A percentile compares a stretch with the other conserved stretches of the same genome.
phyloP scores from a whole-genome alignment of 768 basidiomycete genomes.

The Polyporus arcularius region DNA sequence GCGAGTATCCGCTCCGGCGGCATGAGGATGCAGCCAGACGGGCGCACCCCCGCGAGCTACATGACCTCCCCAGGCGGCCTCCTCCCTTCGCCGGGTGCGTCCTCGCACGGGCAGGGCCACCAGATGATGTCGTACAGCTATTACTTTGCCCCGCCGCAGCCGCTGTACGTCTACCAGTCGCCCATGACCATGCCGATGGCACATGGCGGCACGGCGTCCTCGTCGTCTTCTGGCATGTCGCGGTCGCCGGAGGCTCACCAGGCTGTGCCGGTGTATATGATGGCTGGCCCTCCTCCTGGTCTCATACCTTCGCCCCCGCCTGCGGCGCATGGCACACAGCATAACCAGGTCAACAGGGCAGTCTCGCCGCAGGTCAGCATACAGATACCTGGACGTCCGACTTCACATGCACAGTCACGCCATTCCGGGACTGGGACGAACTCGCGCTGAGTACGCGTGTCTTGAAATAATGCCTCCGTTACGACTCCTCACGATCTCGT shows the following conservation, averaged over 20 bases:
- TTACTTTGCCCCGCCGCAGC: conserved; percentile 24
- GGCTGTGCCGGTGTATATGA: conserved; percentile 26
- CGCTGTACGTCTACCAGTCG: conserved; percentile 23
- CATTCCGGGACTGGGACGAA: not conserved
- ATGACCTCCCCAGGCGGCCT: conserved; percentile 15
- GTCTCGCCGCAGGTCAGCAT: conserved; percentile 2
- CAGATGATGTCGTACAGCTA: conserved; percentile 25
- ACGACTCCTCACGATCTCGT: no score
- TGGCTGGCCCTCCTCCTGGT: conserved; percentile 21
- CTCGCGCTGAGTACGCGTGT: not conserved
- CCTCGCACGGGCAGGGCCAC: conserved; percentile 23
- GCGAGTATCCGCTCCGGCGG: conserved; percentile 1
- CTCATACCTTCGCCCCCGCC: conserved; percentile 17
- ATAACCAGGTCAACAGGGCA: not conserved
- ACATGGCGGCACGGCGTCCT: not conserved
- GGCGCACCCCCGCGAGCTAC: conserved; percentile 15
- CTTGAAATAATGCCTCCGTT: no score
- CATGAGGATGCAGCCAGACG: conserved; percentile 1
- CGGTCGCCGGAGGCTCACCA: conserved; percentile 4
- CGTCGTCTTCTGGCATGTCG: not conserved
- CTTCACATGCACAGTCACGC: not conserved
- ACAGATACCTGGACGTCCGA: not conserved
- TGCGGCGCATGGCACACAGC: not conserved
- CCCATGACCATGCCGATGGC: conserved; percentile 12
- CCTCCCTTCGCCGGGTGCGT: conserved; percentile 22